A percentile compares a stretch with the other conserved stretches of the same genome.
These are phyloP conservation scores for Balakata baccata DNA, from an alignment of 345 rosid species.

Conservation along the genomic window DNA sequence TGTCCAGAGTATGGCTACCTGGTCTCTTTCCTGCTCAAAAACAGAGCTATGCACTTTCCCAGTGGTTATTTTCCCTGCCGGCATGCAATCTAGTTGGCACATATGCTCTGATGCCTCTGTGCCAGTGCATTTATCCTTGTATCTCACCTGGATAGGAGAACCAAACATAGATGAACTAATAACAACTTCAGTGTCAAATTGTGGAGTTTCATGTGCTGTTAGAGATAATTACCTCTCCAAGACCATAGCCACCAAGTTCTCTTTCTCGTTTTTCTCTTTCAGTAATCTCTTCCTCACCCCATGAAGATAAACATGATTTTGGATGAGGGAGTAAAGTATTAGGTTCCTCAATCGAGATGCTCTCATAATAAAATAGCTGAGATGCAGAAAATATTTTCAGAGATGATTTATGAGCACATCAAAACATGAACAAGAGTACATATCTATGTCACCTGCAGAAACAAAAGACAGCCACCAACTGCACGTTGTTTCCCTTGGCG, in stretches of 20 bases:
- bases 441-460: slow-evolving; percentile 39
- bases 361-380: slow-evolving; percentile 45
- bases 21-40: slow-evolving; percentile 29
- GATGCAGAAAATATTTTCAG: slow-evolving; percentile 15
- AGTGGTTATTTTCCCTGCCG: slow-evolving; percentile 11
- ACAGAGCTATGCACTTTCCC: slow-evolving; percentile 10
- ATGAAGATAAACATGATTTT: slow-evolving; percentile 36
- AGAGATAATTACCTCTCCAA: slow-evolving; percentile 38
- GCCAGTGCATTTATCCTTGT: slow-evolving; percentile 26
- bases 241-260: slow-evolving; percentile 49
- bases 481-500: slow-evolving; percentile 48
- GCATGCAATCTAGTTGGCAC: slow-evolving; percentile 20
- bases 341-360: slow-evolving; percentile 37
- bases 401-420: neutral
- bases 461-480: slow-evolving; percentile 49
- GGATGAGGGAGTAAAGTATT: slow-evolving; percentile 16
- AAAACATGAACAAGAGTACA: neutral
- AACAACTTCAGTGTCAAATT: neutral
- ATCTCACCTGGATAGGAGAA: slow-evolving; percentile 30
- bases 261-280: slow-evolving; percentile 47
- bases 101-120: slow-evolving; percentile 19
- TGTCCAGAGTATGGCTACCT: slow-evolving; percentile 19
- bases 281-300: slow-evolving; percentile 51
- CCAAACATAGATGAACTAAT: slow-evolving; percentile 15
- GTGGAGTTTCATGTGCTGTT: neutral